phyloP scores from a whole-genome alignment of 2,329 filamentous ascomycete genomes.

The Curvularia hawaiiensis region DNA sequence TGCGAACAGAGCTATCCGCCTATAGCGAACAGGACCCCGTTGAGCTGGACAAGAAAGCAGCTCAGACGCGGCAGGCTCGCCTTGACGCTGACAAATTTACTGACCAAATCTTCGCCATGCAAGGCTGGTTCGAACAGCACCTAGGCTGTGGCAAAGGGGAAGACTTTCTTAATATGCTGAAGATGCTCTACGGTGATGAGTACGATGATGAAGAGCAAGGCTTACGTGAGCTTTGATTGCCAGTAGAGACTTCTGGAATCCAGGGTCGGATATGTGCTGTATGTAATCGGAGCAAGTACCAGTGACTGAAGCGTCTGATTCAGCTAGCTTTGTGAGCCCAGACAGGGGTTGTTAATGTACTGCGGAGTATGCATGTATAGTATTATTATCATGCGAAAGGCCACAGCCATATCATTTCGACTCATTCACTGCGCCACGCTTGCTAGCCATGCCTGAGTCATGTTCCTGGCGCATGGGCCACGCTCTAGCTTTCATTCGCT shows the following conservation, averaged over 20 bases:
- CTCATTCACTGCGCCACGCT: slow-evolving; percentile 28
- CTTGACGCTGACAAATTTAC: slow-evolving; percentile 47
- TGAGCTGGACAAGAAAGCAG: slow-evolving; percentile 50
- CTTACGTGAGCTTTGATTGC: slow-evolving; percentile 46
- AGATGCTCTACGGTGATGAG: slow-evolving; percentile 58
- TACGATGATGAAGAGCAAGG: slow-evolving; percentile 60
- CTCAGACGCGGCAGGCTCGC: slow-evolving; percentile 36
- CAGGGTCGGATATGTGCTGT: not conserved
- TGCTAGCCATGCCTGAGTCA: slow-evolving; percentile 17
- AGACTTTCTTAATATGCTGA: slow-evolving; percentile 52
- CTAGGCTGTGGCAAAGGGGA: slow-evolving; percentile 50
- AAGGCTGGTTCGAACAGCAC: slow-evolving; percentile 50
- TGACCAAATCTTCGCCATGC: slow-evolving; percentile 54
- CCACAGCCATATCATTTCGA: slow-evolving; percentile 27
- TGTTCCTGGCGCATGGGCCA: slow-evolving; percentile 17
- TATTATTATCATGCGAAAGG: not conserved
- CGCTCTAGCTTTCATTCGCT: slow-evolving; percentile 33
- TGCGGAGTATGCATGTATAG: not conserved
- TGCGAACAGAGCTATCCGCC: slow-evolving; percentile 50
- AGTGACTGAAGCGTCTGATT: not conserved
- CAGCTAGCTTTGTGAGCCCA: not conserved
- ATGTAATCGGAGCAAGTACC: not conserved
- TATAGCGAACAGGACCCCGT: slow-evolving; percentile 55
- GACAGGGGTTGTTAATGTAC: not conserved
- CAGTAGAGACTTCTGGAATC: not conserved